Evolutionary conservation across 768 basidiomycete species (phyloP), one percentile per base, ranked within the genome.

Genomic region (Mycena filopes): DNA sequence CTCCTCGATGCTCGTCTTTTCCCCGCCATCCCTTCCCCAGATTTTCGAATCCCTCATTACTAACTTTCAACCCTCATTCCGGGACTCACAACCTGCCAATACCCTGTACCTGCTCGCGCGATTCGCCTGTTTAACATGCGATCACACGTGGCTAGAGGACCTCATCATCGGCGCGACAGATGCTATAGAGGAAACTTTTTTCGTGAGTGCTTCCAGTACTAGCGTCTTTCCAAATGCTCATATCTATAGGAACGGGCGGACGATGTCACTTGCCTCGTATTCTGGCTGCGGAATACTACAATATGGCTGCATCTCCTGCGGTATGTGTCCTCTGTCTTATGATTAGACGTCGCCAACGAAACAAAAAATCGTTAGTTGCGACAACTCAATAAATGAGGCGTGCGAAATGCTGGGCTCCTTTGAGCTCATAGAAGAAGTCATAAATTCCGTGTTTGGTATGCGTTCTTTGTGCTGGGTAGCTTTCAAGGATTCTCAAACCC

Each of bases 241-340:
- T 26, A 38, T 40, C 15, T 16, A 20, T 48, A 98, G 96, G 89
- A 80, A 71, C 89, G 87, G 66, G 85, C 92, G 23, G 95, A 98
- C 70, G 94, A 98, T 74, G 78, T 98, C 31, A 89, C 93, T 6
- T 89, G 88, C 73, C 83, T 97, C 26, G 85, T 96, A 36, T 99
- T 98, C 77, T 99, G 98, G 96, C 79, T 97, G 48, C 94, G 95
- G 78, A 99, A 99, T 76, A 86, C 89, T 21, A 94, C 93, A 12
- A 78, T 95, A 29, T 92, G 97, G 86, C 84, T 99, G 18, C 95
- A 99, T 79, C 87, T 99, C 50, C 84, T 99, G 80, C 88, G 91
- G 61, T 65, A 26, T 16, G 67, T 29, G 13, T 26, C 28, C 26
- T n/a, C 7, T 7, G 21, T n/a, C 21, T 7, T 26, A 20, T 15